Percentiles rank a stretch among this genome's conserved stretches.
These are phyloP conservation scores for Pulveroboletus sp. DNA, from an alignment of 768 basidiomycete species.

Conservation along the genomic window DNA sequence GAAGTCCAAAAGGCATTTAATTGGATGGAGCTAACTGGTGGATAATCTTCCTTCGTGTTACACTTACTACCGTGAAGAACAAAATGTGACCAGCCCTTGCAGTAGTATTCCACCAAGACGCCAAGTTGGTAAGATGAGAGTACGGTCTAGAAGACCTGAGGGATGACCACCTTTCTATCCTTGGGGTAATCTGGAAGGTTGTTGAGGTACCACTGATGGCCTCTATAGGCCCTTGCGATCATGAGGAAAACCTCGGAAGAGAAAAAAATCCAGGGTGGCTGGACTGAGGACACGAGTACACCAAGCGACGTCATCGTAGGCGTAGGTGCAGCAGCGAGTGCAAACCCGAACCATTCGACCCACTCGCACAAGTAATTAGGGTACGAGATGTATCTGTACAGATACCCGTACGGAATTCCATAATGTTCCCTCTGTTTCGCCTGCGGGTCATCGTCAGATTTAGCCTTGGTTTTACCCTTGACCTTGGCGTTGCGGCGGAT, in stretches of 20 bases:
- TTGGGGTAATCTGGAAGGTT: slow-evolving; percentile 81
- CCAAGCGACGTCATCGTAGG: slow-evolving; percentile 34
- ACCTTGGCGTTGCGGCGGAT: slow-evolving; percentile 62
- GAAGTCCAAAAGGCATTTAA: background rate
- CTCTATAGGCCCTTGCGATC: slow-evolving; percentile 76
- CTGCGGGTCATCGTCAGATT: slow-evolving; percentile 23
- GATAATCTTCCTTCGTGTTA: background rate
- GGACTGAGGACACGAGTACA: slow-evolving; percentile 39
- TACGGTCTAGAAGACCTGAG: slow-evolving; percentile 54
- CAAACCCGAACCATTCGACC: slow-evolving; percentile 90
- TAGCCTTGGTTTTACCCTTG: slow-evolving; percentile 29
- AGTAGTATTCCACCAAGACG: background rate
- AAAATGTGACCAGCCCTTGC: no score
- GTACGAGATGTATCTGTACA: slow-evolving; percentile 78
- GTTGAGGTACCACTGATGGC: slow-evolving; percentile 80
- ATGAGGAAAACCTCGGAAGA: slow-evolving; percentile 68
- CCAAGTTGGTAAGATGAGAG: background rate
- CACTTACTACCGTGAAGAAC: background rate
- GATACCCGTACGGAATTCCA: slow-evolving; percentile 72
- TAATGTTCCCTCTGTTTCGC: slow-evolving; percentile 48
- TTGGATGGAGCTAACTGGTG: background rate
- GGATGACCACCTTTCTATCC: slow-evolving; percentile 74
- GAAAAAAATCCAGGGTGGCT: slow-evolving; percentile 80
- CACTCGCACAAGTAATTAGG: slow-evolving; percentile 96
- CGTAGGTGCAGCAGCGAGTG: slow-evolving; percentile 62